phyloP scores from a whole-genome alignment of 2,329 filamentous ascomycete genomes.

The Alternaria sp. region DNA sequence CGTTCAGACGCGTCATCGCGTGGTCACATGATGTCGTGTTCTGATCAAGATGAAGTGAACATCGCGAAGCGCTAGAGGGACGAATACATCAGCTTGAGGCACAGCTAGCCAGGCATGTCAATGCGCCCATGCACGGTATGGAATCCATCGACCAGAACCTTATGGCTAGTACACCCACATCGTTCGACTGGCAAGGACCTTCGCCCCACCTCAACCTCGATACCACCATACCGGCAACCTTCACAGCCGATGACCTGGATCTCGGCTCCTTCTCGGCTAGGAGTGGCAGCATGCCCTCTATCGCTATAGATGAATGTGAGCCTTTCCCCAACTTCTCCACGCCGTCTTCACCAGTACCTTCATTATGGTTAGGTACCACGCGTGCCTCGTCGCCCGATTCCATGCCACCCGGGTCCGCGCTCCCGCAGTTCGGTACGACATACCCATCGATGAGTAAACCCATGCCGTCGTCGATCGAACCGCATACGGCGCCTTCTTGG shows the following conservation, averaged over 20 bases:
- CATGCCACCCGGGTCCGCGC: constrained; percentile 36
- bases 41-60: constrained; percentile 37
- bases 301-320: constrained; percentile 48
- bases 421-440: constrained; percentile 25
- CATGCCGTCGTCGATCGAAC: constrained; percentile 32
- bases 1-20: constrained; percentile 10
- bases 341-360: constrained; percentile 45
- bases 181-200: constrained; percentile 41
- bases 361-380: constrained; percentile 47
- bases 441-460: constrained; percentile 24
- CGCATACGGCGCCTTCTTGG: constrained; percentile 43
- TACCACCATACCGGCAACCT: constrained; percentile 34
- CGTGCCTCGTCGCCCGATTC: constrained; percentile 43
- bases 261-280: constrained; percentile 32
- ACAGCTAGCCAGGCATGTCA: constrained; percentile 44
- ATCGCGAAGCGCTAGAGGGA: constrained; percentile 43
- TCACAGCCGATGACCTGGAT: constrained; percentile 31
- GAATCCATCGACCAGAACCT: constrained; percentile 39
- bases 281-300: constrained; percentile 39
- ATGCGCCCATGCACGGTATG: constrained; percentile 46
- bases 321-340: constrained; percentile 36
- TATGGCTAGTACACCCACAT: constrained; percentile 32
- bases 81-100: constrained; percentile 48
- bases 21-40: constrained; percentile 27
- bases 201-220: constrained; percentile 34